Evolutionary conservation across 1,139 yeast genomes (phyloP), one percentile per base, ranked within the genome.

Genomic region (Diutina rugosa): DNA sequence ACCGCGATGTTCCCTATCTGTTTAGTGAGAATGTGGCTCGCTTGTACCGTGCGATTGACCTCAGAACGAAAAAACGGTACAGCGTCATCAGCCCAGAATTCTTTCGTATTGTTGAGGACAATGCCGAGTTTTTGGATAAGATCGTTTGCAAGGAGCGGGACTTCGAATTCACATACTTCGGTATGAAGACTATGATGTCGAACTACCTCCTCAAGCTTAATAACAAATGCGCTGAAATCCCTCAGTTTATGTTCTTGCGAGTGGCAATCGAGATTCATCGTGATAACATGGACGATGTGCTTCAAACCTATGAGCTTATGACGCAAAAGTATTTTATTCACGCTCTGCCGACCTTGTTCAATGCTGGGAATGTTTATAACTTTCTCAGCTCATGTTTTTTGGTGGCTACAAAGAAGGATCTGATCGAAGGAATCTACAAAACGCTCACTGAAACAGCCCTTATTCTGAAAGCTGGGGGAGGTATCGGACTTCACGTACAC

Each of bases 221-320:
- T 63, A 90, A 90, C 59, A 78, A 81, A 63, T 87, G 87, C 52
- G 95, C 90, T 58, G 96, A 89, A 74, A 84, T 96, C 66, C 96
- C 96, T 49, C 96, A 89, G 72, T 95, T 87, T 69, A 77, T 89
- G 78, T 80, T 88, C 61, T 86, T 89, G 93, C 83, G 96, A 70
- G 96, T 89, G 45, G 85, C 96, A 55, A 79, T 90, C 56, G 96
- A 96, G 65, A 88, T 89, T 63, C 96, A 89, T 65, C 93, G 93
- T 59, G 72, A 73, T 55, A 85, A 89, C 67, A 80, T 90, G 59
- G 82, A 80, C 63, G 73, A 79, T 56, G 95, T 84, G 46, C 71
- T 87, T 57, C 95, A 89, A 73, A 84, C 96, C 55, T 89, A 90
- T 71, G 82, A 87, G 67, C 76, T 83, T 70, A 90, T 89, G 96